Base-by-base conservation (phyloP, 2,329 filamentous ascomycete genomes). In the Chaetomium sp. region DNA sequence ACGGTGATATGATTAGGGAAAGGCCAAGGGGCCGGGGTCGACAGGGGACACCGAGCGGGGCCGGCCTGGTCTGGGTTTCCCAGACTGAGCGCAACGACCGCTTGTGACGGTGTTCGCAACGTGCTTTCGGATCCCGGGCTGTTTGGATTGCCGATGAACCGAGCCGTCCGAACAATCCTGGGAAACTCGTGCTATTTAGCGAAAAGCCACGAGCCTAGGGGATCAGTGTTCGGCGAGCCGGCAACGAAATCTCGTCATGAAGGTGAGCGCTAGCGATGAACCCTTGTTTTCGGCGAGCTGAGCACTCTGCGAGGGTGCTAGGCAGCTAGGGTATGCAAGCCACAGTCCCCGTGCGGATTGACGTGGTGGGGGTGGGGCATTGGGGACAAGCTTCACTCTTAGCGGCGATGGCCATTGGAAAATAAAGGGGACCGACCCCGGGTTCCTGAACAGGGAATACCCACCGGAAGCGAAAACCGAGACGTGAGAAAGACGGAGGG, bases 381-480 rank as follows among this genome's bases (percentile, higher is more conserved):
- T 21, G 12, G 55, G 31, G 31, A 9, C n/a, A 10, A 42, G n/a
- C 10, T 23, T 33, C 19, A 21, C 2, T 29, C 9, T 42, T 25
- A 10, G 16, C 29, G 13, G 27, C 27, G 53, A 19, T 19, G n/a
- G 31, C 21, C 5, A 35, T 55, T 35, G 53, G 53, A 35, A 21
- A 31, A 16, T 19, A 13, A 25, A 1, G 35, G 4, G 25, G 42
- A 35, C 16, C 4, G 51, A 8, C 33, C 13, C 27, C 8, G 42
- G 29, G 35, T 57, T 27, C 12, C 16, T 38, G n/a, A 58, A 58
- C 25, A 57, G 23, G 55, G 55, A 45, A 57, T 57, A 23, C 55
- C 27, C 6, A 23, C 45, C 55, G 53, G 19, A 33, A 53, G 27
- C 29, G 50, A n/a, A 47, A 21, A 47, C 16, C 42, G 21, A 8